Conservation (phyloP, 2,329 filamentous ascomycete genomes). For the Plenodomus lindquistii region DNA sequence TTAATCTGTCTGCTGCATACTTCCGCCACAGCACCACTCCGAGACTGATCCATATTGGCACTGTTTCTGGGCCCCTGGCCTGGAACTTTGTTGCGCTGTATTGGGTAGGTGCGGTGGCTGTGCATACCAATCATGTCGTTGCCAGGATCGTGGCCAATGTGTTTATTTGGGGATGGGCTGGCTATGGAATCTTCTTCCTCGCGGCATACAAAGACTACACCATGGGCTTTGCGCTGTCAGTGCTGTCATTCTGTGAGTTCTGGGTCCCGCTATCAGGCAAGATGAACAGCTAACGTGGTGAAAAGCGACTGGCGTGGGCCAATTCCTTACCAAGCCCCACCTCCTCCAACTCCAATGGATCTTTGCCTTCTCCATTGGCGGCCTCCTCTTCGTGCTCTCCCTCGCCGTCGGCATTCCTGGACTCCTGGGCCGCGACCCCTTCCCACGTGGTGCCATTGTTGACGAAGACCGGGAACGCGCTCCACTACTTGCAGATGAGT, state of each 20-base stretch:
- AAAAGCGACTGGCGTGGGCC: conserved; percentile 71
- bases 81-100: conserved; percentile 88
- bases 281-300: too few species aligned
- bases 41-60: conserved; percentile 74
- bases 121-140: conserved; percentile 67
- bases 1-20: conserved; percentile 78
- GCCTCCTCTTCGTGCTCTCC: conserved; percentile 70
- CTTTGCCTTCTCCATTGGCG: conserved; percentile 85
- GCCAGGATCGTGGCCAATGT: conserved; percentile 84
- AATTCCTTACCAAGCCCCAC: conserved; percentile 73
- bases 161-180: conserved; percentile 82
- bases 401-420: conserved; percentile 67
- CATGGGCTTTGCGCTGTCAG: conserved; percentile 77
- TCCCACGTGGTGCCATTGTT: conserved; percentile 51
- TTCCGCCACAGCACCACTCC: conserved; percentile 76
- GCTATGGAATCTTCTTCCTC: conserved; percentile 77
- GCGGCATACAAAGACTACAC: conserved; percentile 73
- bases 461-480: conserved; percentile 57
- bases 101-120: conserved; percentile 84
- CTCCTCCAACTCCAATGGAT: conserved; percentile 87
- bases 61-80: conserved; percentile 75
- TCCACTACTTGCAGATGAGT: conserved; percentile 53
- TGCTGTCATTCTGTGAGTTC: conserved; percentile 69
- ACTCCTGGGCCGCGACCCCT: conserved; percentile 62
- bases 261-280: too few species aligned